Evolutionary conservation across 345 rosid genomes (phyloP), one percentile per base, ranked within the genome.

Genomic region (Orychophragmus violaceus): DNA sequence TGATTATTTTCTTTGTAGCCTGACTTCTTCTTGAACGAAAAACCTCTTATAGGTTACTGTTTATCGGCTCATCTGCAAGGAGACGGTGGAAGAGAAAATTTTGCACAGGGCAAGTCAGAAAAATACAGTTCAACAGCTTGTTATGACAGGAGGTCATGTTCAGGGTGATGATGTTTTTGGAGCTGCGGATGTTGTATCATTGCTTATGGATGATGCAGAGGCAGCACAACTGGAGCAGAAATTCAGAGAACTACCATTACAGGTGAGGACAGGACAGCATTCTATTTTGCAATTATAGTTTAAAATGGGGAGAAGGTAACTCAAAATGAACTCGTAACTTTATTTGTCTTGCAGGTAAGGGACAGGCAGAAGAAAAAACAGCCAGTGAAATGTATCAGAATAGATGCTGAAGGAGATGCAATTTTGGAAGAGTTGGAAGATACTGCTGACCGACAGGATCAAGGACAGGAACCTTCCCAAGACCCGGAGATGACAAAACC

Each of bases 361-460:
- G 99, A 95, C 60, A 85, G 80, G 59, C 86, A 82, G 69, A 91
- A 84, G 86, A 95, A 82, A 74, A 91, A 87, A 71, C 87, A 79
- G 62, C 60, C 88, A 50, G 77, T 87, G 9, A 91, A 82, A 79
- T 87, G 91, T 62, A 87, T 95, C 56, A 81, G 89, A 68, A 48
- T 95, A 64, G 98, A 95, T 83, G 96, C 87, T 17, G 99, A 95
- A 82, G 99, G 99, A 59, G 99, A 89, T 87, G 99, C 97, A 41
- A 83, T 87, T 71, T 82, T 86, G 78, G 99, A 89, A 86, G 99
- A 95, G 75, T 67, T 95, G 33, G 76, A 78, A 42, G 83, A 91
- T 62, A 30, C 74, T 59, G 27, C 74, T 52, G 79, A 71, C 64
- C 87, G 81, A 62, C 85, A 83, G 59, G 87, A 64, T 19, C 56